Conservation (phyloP, 2,329 filamentous ascomycete genomes). For the Sclerotinia spermophila region DNA sequence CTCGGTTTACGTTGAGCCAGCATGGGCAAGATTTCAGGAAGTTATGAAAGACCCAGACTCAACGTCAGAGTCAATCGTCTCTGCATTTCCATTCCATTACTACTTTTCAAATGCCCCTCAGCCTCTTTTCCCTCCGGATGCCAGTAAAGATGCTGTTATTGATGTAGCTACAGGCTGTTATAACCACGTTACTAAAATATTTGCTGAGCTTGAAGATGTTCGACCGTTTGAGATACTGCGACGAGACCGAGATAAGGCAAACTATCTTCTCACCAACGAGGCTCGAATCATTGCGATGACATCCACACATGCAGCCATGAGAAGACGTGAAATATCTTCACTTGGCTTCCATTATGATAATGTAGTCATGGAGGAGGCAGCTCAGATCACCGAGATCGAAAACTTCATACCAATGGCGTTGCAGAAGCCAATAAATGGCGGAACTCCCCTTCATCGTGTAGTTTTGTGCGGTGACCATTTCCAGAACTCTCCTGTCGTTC, state of each 20-base stretch:
- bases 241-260: conserved; percentile 85
- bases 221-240: conserved; percentile 92
- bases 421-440: conserved; percentile 72
- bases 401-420: conserved; percentile 94
- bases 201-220: conserved; percentile 87
- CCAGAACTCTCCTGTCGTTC: conserved; percentile 94
- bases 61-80: conserved; percentile 59
- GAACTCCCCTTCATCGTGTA: conserved; percentile 77
- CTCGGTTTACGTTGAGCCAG: conserved; percentile 81
- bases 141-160: conserved; percentile 62
- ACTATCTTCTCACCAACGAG: conserved; percentile 91
- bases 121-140: conserved; percentile 70
- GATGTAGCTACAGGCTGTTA: conserved; percentile 84
- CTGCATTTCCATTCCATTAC: conserved; percentile 78
- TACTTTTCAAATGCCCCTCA: conserved; percentile 89
- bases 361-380: conserved; percentile 96
- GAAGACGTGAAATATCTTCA: conserved; percentile 80
- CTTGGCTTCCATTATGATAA: conserved; percentile 98
- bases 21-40: conserved; percentile 83
- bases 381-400: conserved; percentile 95
- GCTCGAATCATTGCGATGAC: conserved; percentile 99
- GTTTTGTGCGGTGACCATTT: conserved; percentile 94
- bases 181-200: conserved; percentile 83
- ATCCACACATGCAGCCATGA: conserved; percentile 94
- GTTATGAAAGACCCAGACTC: conserved; percentile 53